Conservation (phyloP, 1,284 basidiomycete species). For the Tilletiaria anomala region DNA sequence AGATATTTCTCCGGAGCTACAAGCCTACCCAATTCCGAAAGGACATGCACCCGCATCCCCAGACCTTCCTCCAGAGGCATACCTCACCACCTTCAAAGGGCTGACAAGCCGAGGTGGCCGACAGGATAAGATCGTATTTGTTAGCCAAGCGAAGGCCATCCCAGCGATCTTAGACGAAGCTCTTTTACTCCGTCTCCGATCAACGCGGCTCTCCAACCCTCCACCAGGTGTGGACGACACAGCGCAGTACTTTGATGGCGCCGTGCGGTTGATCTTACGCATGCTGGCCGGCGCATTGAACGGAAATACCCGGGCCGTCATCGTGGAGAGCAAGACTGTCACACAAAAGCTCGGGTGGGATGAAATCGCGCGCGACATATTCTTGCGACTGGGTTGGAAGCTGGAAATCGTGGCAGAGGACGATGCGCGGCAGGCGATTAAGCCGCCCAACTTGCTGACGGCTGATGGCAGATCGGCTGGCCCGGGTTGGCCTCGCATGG, state of each 20-base stretch:
- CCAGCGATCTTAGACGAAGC: background rate
- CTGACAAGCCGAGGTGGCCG: no score
- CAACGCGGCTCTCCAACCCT: background rate
- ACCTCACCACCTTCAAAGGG: no score
- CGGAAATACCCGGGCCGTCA: background rate
- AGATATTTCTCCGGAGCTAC: no score
- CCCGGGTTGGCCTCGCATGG: background rate
- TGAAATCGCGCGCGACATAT: background rate
- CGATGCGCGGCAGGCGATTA: background rate
- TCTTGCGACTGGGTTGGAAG: background rate
- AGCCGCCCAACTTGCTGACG: background rate
- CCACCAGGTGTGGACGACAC: background rate
- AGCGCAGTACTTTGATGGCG: background rate
- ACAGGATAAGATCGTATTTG: no score
- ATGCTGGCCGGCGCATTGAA: background rate
- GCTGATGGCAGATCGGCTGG: background rate
- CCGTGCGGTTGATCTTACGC: background rate
- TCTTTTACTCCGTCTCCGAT: background rate
- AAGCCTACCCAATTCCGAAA: no score
- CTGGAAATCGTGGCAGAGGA: background rate
- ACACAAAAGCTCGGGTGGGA: background rate
- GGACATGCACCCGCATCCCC: no score
- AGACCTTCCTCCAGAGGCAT: no score
- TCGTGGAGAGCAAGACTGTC: background rate
- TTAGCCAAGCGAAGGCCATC: background rate